A percentile compares a stretch with the other conserved stretches of the same genome.
These are phyloP conservation scores for Geotrichum histeridarum DNA, from an alignment of 1,139 yeast species.

Conservation along the genomic window DNA sequence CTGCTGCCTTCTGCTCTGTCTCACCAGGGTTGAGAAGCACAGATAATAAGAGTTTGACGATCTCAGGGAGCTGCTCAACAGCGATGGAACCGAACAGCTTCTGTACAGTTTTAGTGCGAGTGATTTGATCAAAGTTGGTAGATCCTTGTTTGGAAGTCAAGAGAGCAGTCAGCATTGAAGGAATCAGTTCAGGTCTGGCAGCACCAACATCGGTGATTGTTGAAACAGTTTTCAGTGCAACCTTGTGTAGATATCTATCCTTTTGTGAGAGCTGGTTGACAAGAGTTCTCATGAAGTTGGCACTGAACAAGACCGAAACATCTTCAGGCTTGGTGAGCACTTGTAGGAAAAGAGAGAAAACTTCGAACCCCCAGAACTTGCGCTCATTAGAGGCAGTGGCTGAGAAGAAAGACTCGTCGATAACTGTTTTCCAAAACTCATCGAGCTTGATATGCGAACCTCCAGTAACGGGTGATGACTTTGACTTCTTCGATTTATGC, in stretches of 20 bases:
- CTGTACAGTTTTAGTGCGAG: slow-evolving; percentile 67
- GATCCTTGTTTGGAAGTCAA: slow-evolving; percentile 52
- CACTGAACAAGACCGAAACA: slow-evolving; percentile 51
- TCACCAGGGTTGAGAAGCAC: slow-evolving; percentile 32
- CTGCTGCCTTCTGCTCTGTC: slow-evolving; percentile 37
- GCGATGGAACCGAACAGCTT: slow-evolving; percentile 41
- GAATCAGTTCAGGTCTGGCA: slow-evolving; percentile 44
- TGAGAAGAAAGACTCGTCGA: slow-evolving; percentile 77
- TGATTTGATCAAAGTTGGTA: slow-evolving; percentile 68
- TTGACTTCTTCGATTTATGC: slow-evolving; percentile 30
- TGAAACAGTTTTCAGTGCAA: slow-evolving; percentile 52
- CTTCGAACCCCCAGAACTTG: slow-evolving; percentile 80
- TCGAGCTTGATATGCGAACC: slow-evolving; percentile 37
- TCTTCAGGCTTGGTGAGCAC: slow-evolving; percentile 32
- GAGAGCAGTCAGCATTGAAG: slow-evolving; percentile 47
- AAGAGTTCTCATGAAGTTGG: slow-evolving; percentile 66
- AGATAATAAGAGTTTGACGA: slow-evolving; percentile 36
- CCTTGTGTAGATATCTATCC: slow-evolving; percentile 61
- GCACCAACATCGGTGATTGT: slow-evolving; percentile 42
- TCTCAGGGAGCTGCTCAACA: slow-evolving; percentile 30
- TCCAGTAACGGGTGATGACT: slow-evolving; percentile 24
- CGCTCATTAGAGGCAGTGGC: slow-evolving; percentile 78
- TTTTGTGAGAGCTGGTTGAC: slow-evolving; percentile 71
- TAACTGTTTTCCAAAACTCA: slow-evolving; percentile 75
- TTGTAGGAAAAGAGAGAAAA: slow-evolving; percentile 48